Percentiles rank a stretch among this genome's conserved stretches.
phyloP scores from a whole-genome alignment of 2,329 filamentous ascomycete species.

The Bipolaris sorokiniana region DNA sequence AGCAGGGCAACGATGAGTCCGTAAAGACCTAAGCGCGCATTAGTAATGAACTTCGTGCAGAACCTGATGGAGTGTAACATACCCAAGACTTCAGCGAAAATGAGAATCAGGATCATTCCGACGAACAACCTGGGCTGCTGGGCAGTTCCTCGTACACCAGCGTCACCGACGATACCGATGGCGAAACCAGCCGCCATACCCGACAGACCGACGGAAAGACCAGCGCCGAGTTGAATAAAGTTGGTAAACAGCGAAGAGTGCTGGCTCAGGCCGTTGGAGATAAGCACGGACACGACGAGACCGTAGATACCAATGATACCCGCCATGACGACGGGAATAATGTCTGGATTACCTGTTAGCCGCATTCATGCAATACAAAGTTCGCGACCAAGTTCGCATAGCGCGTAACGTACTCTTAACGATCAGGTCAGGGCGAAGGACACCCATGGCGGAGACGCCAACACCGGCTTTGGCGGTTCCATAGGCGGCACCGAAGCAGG shows the following conservation, averaged over 20 bases:
- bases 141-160: conserved; percentile 84
- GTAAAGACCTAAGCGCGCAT: conserved; percentile 77
- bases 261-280: conserved; percentile 60
- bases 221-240: conserved; percentile 61
- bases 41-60: conserved; percentile 3
- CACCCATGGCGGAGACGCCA: conserved; percentile 97
- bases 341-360: conserved; percentile 66
- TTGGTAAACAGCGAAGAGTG: conserved; percentile 56
- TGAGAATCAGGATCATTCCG: conserved; percentile 98
- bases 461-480: conserved; percentile 99
- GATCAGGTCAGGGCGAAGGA: conserved; percentile 95
- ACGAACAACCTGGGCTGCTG: conserved; percentile 88
- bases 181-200: conserved; percentile 90
- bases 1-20: conserved; percentile 97
- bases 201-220: conserved; percentile 72
- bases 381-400: not conserved
- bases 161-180: conserved; percentile 70
- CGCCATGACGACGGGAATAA: conserved; percentile 99
- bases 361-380: not conserved
- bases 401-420: conserved; percentile 84
- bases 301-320: conserved; percentile 99
- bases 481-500: conserved; percentile 94
- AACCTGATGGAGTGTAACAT: conserved; percentile 48
- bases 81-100: conserved; percentile 99
- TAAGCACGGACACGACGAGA: conserved; percentile 61